phyloP scores from a whole-genome alignment of 768 basidiomycete species.

The Auricularia cornea region DNA sequence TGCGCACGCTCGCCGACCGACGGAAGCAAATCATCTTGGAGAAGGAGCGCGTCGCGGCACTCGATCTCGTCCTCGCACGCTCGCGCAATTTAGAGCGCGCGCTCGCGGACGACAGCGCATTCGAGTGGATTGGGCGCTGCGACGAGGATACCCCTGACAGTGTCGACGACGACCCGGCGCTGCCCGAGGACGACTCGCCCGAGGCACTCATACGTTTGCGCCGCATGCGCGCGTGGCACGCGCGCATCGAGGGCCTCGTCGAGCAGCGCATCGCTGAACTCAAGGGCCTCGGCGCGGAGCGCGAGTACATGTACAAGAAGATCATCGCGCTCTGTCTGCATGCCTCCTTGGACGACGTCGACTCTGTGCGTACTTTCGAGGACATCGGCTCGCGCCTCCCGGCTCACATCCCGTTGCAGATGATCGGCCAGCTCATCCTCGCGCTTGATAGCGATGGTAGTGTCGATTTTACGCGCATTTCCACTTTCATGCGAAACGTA shows the following conservation, averaged over 20 bases:
- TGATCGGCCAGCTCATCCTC: constrained; percentile 76
- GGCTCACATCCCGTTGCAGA: constrained; percentile 30
- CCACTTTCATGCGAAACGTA: constrained; percentile 88
- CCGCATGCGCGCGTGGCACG: constrained; percentile 77
- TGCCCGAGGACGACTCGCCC: constrained; percentile 46
- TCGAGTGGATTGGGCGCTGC: constrained; percentile 83
- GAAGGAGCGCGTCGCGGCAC: constrained; percentile 64
- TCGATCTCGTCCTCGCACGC: constrained; percentile 75
- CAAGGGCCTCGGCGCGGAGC: constrained; percentile 76
- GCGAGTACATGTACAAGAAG: constrained; percentile 86
- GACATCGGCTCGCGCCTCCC: neutral
- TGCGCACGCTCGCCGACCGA: constrained; percentile 83
- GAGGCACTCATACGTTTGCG: constrained; percentile 62
- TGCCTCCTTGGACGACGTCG: constrained; percentile 79
- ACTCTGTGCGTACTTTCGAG: constrained; percentile 55
- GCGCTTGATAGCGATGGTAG: constrained; percentile 85
- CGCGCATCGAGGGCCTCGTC: constrained; percentile 67
- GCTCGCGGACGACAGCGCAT: constrained; percentile 64
- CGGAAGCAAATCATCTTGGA: constrained; percentile 74
- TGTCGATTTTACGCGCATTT: constrained; percentile 76
- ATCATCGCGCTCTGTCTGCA: constrained; percentile 86
- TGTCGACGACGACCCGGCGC: constrained; percentile 53
- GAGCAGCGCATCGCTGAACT: constrained; percentile 57
- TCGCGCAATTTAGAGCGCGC: constrained; percentile 80
- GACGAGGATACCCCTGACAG: constrained; percentile 22